Evolutionary conservation across 1,284 basidiomycete genomes (phyloP).

Genomic region (Tylopilus sp.): DNA sequence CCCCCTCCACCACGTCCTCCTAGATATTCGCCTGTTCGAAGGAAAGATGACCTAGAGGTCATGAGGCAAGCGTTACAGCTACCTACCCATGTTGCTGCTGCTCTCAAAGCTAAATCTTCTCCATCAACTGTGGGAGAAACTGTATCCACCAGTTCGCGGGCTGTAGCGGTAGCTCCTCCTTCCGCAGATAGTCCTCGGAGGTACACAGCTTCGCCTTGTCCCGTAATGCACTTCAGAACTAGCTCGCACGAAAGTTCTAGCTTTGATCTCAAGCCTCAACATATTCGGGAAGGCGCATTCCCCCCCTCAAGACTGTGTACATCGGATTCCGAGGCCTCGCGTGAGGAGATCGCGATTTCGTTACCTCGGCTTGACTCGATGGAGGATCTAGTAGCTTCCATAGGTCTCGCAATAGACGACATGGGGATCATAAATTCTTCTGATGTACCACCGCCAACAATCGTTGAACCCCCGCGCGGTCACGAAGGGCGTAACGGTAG

Average conservation of each 20-base stretch:
- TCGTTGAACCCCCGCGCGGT: slow-evolving; percentile 38
- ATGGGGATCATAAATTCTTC: slow-evolving; percentile 35
- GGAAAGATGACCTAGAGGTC: slow-evolving; percentile 47
- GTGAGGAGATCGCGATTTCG: slow-evolving; percentile 12
- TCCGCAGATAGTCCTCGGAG: slow-evolving; percentile 18
- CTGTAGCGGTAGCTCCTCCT: not conserved
- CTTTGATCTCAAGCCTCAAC: slow-evolving; percentile 35
- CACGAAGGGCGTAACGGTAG: slow-evolving; percentile 23
- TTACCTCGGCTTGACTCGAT: slow-evolving; percentile 30
- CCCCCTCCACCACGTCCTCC: slow-evolving; percentile 65
- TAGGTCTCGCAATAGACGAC: slow-evolving; percentile 36
- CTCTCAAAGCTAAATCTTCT: slow-evolving; percentile 32
- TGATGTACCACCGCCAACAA: slow-evolving; percentile 38
- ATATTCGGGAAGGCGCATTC: slow-evolving; percentile 67
- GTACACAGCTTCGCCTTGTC: slow-evolving; percentile 16
- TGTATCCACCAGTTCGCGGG: slow-evolving; percentile 3
- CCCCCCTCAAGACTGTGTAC: slow-evolving; percentile 45
- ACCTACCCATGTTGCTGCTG: slow-evolving; percentile 50
- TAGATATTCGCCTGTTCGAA: slow-evolving; percentile 51
- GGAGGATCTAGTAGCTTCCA: slow-evolving; percentile 35
- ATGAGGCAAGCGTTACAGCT: slow-evolving; percentile 56
- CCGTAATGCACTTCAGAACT: not conserved
- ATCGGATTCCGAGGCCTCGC: slow-evolving; percentile 28
- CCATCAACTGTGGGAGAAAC: slow-evolving; percentile 9
- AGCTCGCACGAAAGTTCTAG: slow-evolving; percentile 22